phyloP scores from a whole-genome alignment of 2,329 filamentous ascomycete species.

The Plenodomus biglobosus region DNA sequence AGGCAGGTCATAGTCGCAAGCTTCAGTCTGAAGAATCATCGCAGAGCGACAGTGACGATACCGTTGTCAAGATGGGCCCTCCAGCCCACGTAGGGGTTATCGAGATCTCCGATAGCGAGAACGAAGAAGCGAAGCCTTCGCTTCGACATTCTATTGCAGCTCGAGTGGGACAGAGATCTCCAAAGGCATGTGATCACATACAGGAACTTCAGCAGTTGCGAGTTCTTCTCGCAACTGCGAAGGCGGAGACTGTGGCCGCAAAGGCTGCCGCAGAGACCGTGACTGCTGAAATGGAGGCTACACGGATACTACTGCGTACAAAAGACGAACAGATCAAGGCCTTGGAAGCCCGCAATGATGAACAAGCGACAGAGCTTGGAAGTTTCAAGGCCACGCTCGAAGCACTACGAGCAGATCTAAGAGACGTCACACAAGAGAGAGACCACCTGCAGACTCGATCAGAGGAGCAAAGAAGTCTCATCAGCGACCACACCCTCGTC shows the following conservation, averaged over 20 bases:
- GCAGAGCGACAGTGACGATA: not conserved
- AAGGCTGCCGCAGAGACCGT: not conserved
- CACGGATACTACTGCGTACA: not conserved
- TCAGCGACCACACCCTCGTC: not conserved
- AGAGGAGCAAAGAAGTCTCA: not conserved
- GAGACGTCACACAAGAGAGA: not conserved
- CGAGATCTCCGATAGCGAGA: slow-evolving; percentile 1
- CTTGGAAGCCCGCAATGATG: not conserved
- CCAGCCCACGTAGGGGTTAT: not conserved
- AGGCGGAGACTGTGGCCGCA: not conserved
- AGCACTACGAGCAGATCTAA: not conserved
- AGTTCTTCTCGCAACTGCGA: not conserved
- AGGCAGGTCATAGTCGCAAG: not conserved
- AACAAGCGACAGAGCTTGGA: not conserved
- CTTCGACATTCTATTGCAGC: not conserved
- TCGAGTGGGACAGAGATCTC: not conserved
- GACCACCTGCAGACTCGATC: not conserved
- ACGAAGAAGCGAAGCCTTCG: not conserved
- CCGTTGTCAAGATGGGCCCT: not conserved
- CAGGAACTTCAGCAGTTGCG: not conserved
- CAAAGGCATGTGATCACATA: not conserved
- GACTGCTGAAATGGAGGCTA: not conserved
- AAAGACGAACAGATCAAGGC: not conserved
- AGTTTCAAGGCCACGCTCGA: not conserved
- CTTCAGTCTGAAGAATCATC: not conserved